Percentiles rank a stretch among this genome's conserved stretches.
These are phyloP conservation scores for Medicago lupulina DNA, from an alignment of 306 rosid genomes.

Conservation along the genomic window DNA sequence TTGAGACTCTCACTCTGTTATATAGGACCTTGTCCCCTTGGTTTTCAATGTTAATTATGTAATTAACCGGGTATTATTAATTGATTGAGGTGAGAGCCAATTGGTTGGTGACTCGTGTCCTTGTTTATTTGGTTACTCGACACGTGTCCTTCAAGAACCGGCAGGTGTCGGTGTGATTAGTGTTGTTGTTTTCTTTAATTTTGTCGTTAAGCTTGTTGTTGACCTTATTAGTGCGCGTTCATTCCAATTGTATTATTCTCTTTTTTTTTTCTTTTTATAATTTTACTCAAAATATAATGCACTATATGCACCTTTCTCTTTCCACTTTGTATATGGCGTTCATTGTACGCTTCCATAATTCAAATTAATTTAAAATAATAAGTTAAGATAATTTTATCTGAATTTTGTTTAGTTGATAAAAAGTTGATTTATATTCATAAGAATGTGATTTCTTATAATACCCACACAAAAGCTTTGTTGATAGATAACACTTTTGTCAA, in stretches of 20 bases:
- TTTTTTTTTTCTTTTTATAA: background rate
- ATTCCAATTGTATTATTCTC: background rate
- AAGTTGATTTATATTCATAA: too few species aligned
- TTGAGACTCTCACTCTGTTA: constrained; percentile 10
- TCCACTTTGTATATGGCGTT: background rate
- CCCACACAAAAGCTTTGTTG: too few species aligned
- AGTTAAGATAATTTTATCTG: too few species aligned
- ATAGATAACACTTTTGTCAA: too few species aligned
- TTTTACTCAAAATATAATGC: background rate
- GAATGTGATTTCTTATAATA: too few species aligned
- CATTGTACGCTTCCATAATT: background rate
- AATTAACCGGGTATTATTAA: constrained; percentile 43
- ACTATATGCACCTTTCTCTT: constrained; percentile 12
- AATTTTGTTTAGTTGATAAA: too few species aligned
- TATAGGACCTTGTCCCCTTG: constrained; percentile 46
- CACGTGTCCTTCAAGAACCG: background rate
- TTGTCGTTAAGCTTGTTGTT: constrained; percentile 8
- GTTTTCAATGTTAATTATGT: constrained; percentile 27
- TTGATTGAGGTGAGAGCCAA: background rate
- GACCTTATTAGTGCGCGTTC: constrained; percentile 4
- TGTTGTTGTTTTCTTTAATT: background rate
- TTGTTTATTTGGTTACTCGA: background rate
- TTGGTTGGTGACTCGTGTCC: background rate
- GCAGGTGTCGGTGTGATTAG: background rate
- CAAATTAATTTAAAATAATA: background rate